Base-by-base conservation (phyloP, 495 filamentous ascomycete genomes). In the Aspergillus asperescens region DNA sequence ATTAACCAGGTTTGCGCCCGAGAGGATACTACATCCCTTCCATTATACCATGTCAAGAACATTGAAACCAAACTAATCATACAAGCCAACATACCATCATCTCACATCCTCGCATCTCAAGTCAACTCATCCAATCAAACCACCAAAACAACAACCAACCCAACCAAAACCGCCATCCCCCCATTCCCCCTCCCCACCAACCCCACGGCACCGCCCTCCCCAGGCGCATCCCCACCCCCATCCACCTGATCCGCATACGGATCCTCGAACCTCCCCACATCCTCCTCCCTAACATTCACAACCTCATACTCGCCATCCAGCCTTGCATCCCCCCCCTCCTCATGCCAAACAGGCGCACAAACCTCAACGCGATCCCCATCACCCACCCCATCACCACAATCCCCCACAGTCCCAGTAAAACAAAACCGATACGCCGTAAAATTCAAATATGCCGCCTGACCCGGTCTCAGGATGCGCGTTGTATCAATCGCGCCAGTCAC, bases 321-420 rank as follows among this genome's bases (percentile, higher is more conserved):
- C 1, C 25, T 18, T 20, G 15, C n/a, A 12, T 0, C 4, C 3
- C 16, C 40, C 1, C 20, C 37, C 12, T 38, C 16, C 8, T 23
- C 7, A 39, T 53, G 50, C 39, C 41, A 53, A 8, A 53, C 39
- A 1, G 50, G 50, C 1, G 50, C 50, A 29, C 50, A 53, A 19
- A 35, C 13, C 29, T 46, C 29, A 4, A 46, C 25, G 19, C 18
- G 29, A 31, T 18, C 19, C 6, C 31, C 31, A 22, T 53, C 32
- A 4, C 39, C 20, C 40, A 53, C 50, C 0, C 40, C 50, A 5
- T 27, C 39, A 5, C 41, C 46, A 27, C 50, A 53, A 13, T 45
- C 28, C 0, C 23, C 50, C 19, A 53, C 40, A 7, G 41, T 46
- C 9, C 50, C 50, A 4, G 29, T 35, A 22, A 38, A 53, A 20